Evolutionary conservation across 2,329 filamentous ascomycete genomes (phyloP), one percentile per base, ranked within the genome.

Genomic region (Fonsecaea nubica): DNA sequence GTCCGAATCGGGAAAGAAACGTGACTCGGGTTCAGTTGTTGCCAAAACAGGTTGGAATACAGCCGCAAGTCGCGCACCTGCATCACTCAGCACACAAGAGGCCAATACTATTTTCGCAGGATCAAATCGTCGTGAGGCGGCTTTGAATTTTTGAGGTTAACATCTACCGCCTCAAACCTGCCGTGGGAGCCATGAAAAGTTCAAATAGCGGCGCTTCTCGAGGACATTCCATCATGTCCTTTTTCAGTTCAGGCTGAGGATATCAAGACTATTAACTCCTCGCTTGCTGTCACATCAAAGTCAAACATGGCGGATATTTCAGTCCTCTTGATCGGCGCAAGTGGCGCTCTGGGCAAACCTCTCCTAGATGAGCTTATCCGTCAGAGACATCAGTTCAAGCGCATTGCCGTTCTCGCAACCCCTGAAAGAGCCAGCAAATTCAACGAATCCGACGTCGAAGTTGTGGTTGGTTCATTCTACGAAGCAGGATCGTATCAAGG

Each of bases 291-390:
- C 18, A 30, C 18, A 4, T 15, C 45, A 25, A 38, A 12, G 7
- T 5, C 5, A 15, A 50, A 40, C 3, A 64, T 65, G 63, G 36
- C 56, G 21, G 45, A 55, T 13, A 38, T 56, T n/a, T 65, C 63
- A 45, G 57, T 65, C 42, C 56, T 65, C 21, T 18, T 65, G 33
- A 60, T 65, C 21, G 56, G 56, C n/a, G 63, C 63, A 42, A 61
- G 57, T 38, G 63, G 63, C 38, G 48, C 52, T 38, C 25, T 61
- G 3, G 63, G 63, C 40, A 65, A 65, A 25, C 63, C 56, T 32
- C 63, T 65, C 13, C 48, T 64, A 15, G 57, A 42, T 13, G 63
- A 65, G 48, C 45, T 65, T 33, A 10, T 65, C 35, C 56, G 57
- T 8, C 63, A 65, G 38, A 55, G 45, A 18, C 13, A 61, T 33